Evolutionary conservation across 2,329 filamentous ascomycete genomes (phyloP).

Genomic region (Claviceps africana): DNA sequence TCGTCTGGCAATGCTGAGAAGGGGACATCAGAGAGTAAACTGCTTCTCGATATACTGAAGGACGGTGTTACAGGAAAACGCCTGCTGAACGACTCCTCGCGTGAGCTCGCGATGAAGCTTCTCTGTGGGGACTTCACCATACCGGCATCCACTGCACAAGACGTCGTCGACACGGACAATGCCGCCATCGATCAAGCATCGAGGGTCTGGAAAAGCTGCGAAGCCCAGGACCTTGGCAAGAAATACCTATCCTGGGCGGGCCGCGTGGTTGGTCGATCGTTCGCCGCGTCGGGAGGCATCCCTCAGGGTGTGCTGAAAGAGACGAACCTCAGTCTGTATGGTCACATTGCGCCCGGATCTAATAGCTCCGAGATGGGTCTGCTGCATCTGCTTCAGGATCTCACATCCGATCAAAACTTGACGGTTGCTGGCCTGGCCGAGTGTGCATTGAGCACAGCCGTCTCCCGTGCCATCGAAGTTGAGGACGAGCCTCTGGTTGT

Average conservation of each 20-base stretch:
- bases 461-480: constrained; percentile 36
- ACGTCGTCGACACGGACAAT: constrained; percentile 55
- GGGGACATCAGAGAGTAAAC: constrained; percentile 60
- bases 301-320: constrained; percentile 46
- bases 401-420: constrained; percentile 45
- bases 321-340: constrained; percentile 38
- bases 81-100: constrained; percentile 56
- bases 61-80: constrained; percentile 50
- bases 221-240: constrained; percentile 45
- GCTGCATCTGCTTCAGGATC: constrained; percentile 44
- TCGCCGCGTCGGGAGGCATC: constrained; percentile 59
- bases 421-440: constrained; percentile 45
- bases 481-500: constrained; percentile 33
- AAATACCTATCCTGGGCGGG: constrained; percentile 77
- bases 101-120: constrained; percentile 54
- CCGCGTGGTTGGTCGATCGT: constrained; percentile 69
- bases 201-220: constrained; percentile 64
- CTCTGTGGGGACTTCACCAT: constrained; percentile 63
- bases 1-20: constrained; percentile 55
- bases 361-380: constrained; percentile 49
- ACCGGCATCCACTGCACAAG: constrained; percentile 30
- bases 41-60: constrained; percentile 66
- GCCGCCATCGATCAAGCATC: constrained; percentile 48
- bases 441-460: constrained; percentile 40
- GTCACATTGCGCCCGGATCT: constrained; percentile 30